Conservation (phyloP, 139 green algal genomes). For the Chlamydomonas sphaeroides region DNA sequence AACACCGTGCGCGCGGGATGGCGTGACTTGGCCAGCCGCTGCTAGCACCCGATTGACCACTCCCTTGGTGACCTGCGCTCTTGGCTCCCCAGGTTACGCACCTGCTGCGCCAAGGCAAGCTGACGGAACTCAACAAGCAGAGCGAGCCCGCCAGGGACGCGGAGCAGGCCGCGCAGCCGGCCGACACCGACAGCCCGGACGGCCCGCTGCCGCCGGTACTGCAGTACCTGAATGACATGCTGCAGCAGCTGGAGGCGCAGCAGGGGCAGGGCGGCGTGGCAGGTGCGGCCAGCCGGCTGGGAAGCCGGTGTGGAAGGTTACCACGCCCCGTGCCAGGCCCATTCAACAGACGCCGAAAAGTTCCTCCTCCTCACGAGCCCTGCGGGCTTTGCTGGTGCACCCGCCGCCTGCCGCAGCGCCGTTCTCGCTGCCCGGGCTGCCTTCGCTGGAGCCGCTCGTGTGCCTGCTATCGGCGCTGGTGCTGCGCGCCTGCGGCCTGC, state of each 20-base stretch:
- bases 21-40: no score
- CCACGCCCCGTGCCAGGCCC: neutral
- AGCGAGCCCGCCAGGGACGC: neutral
- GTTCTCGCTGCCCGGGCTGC: constrained; percentile 3
- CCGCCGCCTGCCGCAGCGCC: neutral
- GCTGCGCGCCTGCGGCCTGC: neutral
- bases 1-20: no score
- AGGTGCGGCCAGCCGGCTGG: neutral
- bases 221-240: neutral
- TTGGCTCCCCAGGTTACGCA: neutral
- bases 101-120: constrained; percentile 24
- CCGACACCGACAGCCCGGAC: neutral
- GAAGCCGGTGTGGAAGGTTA: no score
- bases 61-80: neutral
- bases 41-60: neutral
- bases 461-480: constrained; percentile 12
- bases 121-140: neutral
- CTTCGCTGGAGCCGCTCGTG: constrained; percentile 26
- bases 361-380: no score
- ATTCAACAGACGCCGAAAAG: no score
- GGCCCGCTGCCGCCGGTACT: neutral
- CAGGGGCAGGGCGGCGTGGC: neutral
- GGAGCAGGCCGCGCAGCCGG: neutral
- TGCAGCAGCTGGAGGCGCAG: constrained; percentile 9
- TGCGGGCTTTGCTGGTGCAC: neutral